Conservation (phyloP, 2,329 filamentous ascomycete genomes). For the Purpureocillium takamizusanense region DNA sequence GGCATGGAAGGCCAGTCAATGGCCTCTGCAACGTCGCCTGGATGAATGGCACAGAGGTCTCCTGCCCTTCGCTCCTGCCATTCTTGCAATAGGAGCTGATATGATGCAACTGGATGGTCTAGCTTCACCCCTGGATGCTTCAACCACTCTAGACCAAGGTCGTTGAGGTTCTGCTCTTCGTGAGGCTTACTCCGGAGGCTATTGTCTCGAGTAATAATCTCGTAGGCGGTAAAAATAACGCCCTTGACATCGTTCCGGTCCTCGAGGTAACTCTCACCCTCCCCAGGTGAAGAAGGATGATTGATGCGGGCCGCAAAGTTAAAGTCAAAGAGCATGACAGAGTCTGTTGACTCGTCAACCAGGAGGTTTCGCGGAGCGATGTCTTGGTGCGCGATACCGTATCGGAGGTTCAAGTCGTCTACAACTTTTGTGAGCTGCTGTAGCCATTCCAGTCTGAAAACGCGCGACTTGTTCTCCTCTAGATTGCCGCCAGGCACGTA, state of each 20-base stretch:
- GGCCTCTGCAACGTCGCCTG: no score
- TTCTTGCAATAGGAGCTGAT: no score
- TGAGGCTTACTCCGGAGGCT: constrained; percentile 12
- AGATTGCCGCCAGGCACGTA: constrained; percentile 22
- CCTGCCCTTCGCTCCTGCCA: no score
- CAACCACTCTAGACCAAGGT: constrained; percentile 14
- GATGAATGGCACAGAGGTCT: no score
- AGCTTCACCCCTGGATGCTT: constrained; percentile 21
- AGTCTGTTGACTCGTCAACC: constrained; percentile 23
- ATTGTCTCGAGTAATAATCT: constrained; percentile 24
- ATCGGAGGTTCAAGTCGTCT: constrained; percentile 23
- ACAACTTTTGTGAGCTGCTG: constrained; percentile 22
- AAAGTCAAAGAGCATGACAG: constrained; percentile 27
- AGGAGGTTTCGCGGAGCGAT: constrained; percentile 28
- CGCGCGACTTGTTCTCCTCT: constrained; percentile 15
- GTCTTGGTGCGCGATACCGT: constrained; percentile 28
- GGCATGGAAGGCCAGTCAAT: no score
- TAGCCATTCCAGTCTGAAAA: constrained; percentile 26
- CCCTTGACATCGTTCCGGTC: constrained; percentile 23
- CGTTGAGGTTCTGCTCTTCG: constrained; percentile 13
- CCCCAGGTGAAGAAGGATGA: no score
- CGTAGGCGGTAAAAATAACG: constrained; percentile 25
- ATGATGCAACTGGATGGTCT: no score
- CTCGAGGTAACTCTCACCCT: constrained; percentile 5
- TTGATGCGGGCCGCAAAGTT: constrained; percentile 17